Percentiles rank a stretch among this genome's conserved stretches.
Evolutionary conservation across 148 eudicot species (phyloP).

Genomic region (Cornus florida): DNA sequence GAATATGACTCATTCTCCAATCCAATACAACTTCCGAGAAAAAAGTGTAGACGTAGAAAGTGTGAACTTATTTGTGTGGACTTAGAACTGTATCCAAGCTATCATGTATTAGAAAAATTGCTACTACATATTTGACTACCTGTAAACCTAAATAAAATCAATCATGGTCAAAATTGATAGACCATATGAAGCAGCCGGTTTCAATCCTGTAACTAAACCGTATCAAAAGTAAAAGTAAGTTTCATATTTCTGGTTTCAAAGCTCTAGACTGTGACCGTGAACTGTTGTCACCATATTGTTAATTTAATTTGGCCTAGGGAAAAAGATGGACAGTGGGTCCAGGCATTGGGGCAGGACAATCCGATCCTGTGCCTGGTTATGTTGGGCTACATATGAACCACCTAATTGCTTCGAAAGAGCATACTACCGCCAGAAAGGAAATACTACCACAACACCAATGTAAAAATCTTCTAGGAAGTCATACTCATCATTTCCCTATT

Average conservation of each 20-base stretch:
- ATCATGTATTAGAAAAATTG: neutral
- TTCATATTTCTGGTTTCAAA: neutral
- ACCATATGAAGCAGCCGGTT: too few species aligned
- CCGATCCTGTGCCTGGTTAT: neutral
- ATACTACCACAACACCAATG: neutral
- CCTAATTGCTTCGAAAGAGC: neutral
- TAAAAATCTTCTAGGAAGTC: neutral
- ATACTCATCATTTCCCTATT: neutral
- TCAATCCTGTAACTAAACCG: too few species aligned
- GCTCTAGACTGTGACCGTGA: neutral
- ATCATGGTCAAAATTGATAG: too few species aligned
- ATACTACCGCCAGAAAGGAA: too few species aligned
- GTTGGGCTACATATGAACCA: neutral
- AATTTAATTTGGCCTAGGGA: neutral
- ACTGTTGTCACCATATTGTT: neutral
- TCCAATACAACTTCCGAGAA: neutral
- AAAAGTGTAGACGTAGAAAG: too few species aligned
- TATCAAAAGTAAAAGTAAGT: neutral
- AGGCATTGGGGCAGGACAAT: neutral
- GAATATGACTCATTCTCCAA: neutral
- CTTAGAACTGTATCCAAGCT: neutral
- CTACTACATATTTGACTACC: too few species aligned
- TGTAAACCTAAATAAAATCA: too few species aligned
- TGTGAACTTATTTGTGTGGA: too few species aligned
- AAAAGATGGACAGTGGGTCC: neutral